phyloP scores from a whole-genome alignment of 2,329 filamentous ascomycete genomes.

The Arthrobotrys musiformis region DNA sequence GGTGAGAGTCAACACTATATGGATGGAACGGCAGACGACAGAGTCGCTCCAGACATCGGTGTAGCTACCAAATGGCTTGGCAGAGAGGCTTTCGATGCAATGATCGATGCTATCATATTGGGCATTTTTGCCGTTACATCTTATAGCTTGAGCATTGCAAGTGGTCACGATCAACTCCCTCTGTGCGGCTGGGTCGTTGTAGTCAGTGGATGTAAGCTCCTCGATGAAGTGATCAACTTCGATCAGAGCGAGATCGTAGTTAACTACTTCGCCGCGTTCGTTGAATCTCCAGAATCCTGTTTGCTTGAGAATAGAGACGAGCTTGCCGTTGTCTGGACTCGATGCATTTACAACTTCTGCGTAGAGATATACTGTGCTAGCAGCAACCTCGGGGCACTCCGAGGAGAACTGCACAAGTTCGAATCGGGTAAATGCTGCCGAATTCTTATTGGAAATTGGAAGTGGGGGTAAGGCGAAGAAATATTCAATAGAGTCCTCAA shows the following conservation, averaged over 20 bases:
- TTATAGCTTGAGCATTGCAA: constrained; percentile 61
- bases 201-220: constrained; percentile 59
- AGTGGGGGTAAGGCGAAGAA: constrained; percentile 64
- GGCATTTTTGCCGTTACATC: constrained; percentile 62
- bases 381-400: constrained; percentile 62
- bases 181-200: constrained; percentile 60
- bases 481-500: constrained; percentile 65
- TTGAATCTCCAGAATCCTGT: constrained; percentile 67
- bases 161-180: constrained; percentile 60
- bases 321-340: constrained; percentile 60
- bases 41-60: constrained; percentile 65
- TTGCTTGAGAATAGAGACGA: constrained; percentile 62
- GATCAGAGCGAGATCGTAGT: constrained; percentile 65
- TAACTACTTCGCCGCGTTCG: constrained; percentile 63
- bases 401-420: constrained; percentile 62
- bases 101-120: constrained; percentile 62
- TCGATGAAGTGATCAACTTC: constrained; percentile 63
- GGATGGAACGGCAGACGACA: constrained; percentile 64
- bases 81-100: constrained; percentile 61
- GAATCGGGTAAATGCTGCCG: constrained; percentile 61
- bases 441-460: constrained; percentile 59
- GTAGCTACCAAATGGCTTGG: constrained; percentile 63
- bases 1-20: constrained; percentile 61
- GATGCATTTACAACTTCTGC: constrained; percentile 61
- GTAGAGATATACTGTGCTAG: constrained; percentile 63